Percentiles rank a stretch among this genome's conserved stretches.
Evolutionary conservation across 2,329 filamentous ascomycete genomes (phyloP).

Genomic region (Epichloe sp.): DNA sequence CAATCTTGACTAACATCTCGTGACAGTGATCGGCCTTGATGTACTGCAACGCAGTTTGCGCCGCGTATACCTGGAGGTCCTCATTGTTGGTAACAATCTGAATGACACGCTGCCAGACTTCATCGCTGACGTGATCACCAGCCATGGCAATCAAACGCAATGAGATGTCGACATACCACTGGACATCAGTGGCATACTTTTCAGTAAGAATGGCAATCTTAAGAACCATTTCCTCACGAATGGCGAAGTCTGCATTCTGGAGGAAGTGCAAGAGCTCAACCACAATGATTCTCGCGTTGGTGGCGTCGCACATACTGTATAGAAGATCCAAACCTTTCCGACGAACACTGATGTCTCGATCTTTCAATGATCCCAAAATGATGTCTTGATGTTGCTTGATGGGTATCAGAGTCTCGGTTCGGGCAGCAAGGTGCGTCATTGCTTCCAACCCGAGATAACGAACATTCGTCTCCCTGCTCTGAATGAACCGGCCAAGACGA

Average conservation of each 20-base stretch:
- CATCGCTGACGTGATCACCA: constrained; percentile 95
- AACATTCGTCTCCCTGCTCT: constrained; percentile 93
- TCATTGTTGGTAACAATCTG: constrained; percentile 99
- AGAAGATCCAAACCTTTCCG: constrained; percentile 90
- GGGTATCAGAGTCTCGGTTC: constrained; percentile 85
- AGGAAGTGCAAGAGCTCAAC: constrained; percentile 88
- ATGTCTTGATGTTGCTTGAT: constrained; percentile 98
- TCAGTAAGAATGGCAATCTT: constrained; percentile 98
- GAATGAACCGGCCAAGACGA: constrained; percentile 86
- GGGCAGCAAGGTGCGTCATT: constrained; percentile 93
- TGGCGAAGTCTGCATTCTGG: constrained; percentile 93
- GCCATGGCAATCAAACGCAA: constrained; percentile 90
- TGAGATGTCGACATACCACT: constrained; percentile 99
- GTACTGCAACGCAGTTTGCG: constrained; percentile 84
- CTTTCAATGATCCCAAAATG: constrained; percentile 85
- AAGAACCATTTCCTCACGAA: constrained; percentile 96
- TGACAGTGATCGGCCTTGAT: constrained; percentile 89
- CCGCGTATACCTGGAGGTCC: constrained; percentile 91
- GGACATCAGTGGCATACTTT: constrained; percentile 94
- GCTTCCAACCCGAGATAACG: constrained; percentile 91
- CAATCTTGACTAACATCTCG: constrained; percentile 95
- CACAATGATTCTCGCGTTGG: constrained; percentile 89
- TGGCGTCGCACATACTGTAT: constrained; percentile 98
- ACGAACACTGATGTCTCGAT: constrained; percentile 92
- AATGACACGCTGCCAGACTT: constrained; percentile 97